Base-by-base conservation (phyloP, 495 filamentous ascomycete genomes). In the Neurospora pannonica region DNA sequence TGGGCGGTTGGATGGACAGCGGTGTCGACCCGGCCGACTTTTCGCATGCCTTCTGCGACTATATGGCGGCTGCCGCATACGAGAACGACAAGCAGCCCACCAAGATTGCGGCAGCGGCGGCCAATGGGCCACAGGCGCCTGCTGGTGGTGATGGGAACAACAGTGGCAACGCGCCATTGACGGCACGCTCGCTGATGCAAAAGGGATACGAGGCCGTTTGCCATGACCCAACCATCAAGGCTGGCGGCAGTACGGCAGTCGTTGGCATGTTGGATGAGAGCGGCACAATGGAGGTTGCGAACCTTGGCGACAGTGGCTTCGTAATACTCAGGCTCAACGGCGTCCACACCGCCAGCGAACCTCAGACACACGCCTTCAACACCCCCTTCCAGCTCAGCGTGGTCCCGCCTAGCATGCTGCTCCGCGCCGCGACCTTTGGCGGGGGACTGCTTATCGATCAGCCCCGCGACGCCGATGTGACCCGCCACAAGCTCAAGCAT, bases 251-350 rank as follows among this genome's bases (percentile, higher is more conserved):
- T 78, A 99, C 96, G 13, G 96, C 95, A 19, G 92, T 92, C 70
- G 89, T 99, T 7, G 96, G 90, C 10, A 85, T 97, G 42, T 90
- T 90, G 28, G 84, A 86, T 24, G 84, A 86, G 1, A 86, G 92
- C 76, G 97, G 96, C 19, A 85, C 83, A 11, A 85, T 98, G 21
- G 91, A 95, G 76, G 89, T 97, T 71, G 97, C 96, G 46, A 99
- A 99, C 80, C 85, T 99, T n/a, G 96, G 96, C 75, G 96, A 99
- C 83, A 97, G 94, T n/a, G 96, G 95, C 71, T 98, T 93, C 80
- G 88, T 98, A 31, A 90, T 97, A 70, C 82, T 98, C 72, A 89
- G 94, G 31, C 86, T 91, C 39, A 95, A 94, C 77, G 93, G 92
- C 15, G 91, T 98, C 21, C 92, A 94, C 77, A 87, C 92, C 60